Percentiles rank a stretch among this genome's conserved stretches.
Conservation (phyloP, 2,329 filamentous ascomycete genomes). For the Claviceps pazoutovae region DNA sequence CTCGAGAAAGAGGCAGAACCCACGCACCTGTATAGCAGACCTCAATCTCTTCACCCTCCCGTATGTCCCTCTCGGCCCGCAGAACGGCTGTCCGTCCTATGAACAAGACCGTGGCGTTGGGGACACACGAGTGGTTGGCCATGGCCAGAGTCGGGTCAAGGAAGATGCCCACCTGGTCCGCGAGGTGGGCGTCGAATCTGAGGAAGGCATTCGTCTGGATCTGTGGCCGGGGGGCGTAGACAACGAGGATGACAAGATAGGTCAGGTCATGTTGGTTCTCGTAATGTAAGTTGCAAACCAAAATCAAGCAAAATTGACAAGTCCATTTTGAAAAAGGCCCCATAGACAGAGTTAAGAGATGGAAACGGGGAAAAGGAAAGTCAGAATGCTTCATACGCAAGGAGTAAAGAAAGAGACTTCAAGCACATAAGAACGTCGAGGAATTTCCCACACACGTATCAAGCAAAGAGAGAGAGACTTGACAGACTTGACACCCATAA, state of each 20-base stretch:
- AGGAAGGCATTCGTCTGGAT: constrained; percentile 50
- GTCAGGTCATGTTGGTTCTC: no score
- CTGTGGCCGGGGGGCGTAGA: constrained; percentile 18
- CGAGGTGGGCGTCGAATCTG: constrained; percentile 35
- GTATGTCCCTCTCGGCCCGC: constrained; percentile 34
- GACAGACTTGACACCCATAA: no score
- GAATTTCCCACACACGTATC: no score
- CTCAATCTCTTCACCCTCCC: constrained; percentile 40
- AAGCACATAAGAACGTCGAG: no score
- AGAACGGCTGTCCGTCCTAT: constrained; percentile 36
- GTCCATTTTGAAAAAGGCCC: no score
- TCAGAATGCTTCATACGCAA: neutral
- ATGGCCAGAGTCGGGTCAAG: constrained; percentile 42
- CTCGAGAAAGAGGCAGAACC: neutral
- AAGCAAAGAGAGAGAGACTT: no score
- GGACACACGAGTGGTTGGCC: constrained; percentile 48
- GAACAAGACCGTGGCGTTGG: constrained; percentile 45
- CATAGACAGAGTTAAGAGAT: neutral
- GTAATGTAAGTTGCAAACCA: no score
- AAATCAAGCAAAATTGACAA: no score
- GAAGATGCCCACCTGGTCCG: constrained; percentile 37
- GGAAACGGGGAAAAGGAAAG: neutral
- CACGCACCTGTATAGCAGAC: constrained; percentile 46
- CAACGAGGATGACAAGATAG: neutral
- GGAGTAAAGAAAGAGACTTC: no score